A percentile compares a stretch with the other conserved stretches of the same genome.
These are phyloP conservation scores for Pythium oligandrum DNA, from an alignment of 352 stramenopile genomes.

Conservation along the genomic window DNA sequence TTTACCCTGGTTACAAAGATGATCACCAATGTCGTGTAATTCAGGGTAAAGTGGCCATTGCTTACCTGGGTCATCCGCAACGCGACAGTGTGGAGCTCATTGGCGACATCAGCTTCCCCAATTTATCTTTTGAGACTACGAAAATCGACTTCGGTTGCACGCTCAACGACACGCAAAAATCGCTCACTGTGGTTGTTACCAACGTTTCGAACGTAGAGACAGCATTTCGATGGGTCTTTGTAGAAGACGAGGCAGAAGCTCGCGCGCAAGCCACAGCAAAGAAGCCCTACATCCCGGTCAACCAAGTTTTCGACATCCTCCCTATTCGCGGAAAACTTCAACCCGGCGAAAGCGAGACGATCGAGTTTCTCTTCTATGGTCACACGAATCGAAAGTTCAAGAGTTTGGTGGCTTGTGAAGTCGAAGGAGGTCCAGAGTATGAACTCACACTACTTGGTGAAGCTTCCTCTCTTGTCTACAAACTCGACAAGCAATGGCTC, in stretches of 20 bases:
- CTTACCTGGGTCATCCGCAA: slow-evolving; percentile 88
- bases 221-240: slow-evolving; percentile 91
- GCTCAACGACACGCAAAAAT: slow-evolving; percentile 94
- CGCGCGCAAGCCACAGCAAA: slow-evolving; percentile 47
- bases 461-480: slow-evolving; percentile 89
- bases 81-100: slow-evolving; percentile 86
- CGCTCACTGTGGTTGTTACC: slow-evolving; percentile 75
- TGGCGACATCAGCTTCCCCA: slow-evolving; percentile 93
- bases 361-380: slow-evolving; percentile 94
- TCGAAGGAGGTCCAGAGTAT: slow-evolving; percentile 93
- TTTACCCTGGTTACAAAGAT: slow-evolving; percentile 91
- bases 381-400: slow-evolving; percentile 91
- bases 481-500: slow-evolving; percentile 85
- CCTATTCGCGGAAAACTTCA: slow-evolving; percentile 85
- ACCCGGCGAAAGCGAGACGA: slow-evolving; percentile 85
- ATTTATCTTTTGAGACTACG: slow-evolving; percentile 88
- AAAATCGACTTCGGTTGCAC: slow-evolving; percentile 93
- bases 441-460: slow-evolving; percentile 86
- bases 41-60: slow-evolving; percentile 77
- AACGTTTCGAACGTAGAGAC: slow-evolving; percentile 91
- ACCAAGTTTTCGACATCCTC: slow-evolving; percentile 94
- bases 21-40: slow-evolving; percentile 88
- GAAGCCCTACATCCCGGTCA: slow-evolving; percentile 87
- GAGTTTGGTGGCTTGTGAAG: slow-evolving; percentile 86
- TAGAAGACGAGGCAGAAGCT: slow-evolving; percentile 88